Base-by-base conservation (phyloP, 176 grass and related monocot species). In the Bolboschoenus planiculmis region DNA sequence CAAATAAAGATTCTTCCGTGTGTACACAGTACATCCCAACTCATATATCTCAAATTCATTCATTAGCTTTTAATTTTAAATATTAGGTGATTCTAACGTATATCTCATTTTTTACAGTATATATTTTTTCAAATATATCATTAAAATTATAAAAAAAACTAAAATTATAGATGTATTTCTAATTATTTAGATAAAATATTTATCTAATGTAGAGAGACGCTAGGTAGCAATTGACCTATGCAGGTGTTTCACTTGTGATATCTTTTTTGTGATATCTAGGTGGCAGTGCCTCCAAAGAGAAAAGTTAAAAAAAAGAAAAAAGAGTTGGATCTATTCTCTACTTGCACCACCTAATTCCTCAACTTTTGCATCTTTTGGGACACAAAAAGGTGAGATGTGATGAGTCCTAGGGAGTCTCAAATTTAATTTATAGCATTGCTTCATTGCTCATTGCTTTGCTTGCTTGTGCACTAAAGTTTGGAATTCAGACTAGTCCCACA, bases 341-440 rank as follows among this genome's bases (percentile, higher is more conserved):
- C 44, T 77, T 77, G 44, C 72, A 77, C 46, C 60, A 63, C 11
- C 79, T 82, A 62, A 62, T 81, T 82, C 20, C 42, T 57, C 80
- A 82, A 82, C 80, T 82, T 82, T 66, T 82, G 58, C 80, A 82
- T 82, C 58, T 82, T 82, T 82, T 82, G 80, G 54, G 78, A 82
- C 80, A 63, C 56, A 65, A 82, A 82, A 82, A 82, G 56, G 80
- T 81, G 37, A 81, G 35, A 40, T 59, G 78, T 61, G 78, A 63
- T 59, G 23, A 82, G 72, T 77, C 72, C 72, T 77, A 53, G 72
- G 72, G 72, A 77, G 47, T 51, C 70, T 47, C 72, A 77, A n/a
- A n/a, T n/a, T n/a, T n/a, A n/a, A 51, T 77, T 51, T 74, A 10
- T 77, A 50, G 72, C 50, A 53, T 53, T 53, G 1, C n/a, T n/a